Base-by-base conservation (phyloP, 306 rosid genomes). In the Aeschynomene evenia region DNA sequence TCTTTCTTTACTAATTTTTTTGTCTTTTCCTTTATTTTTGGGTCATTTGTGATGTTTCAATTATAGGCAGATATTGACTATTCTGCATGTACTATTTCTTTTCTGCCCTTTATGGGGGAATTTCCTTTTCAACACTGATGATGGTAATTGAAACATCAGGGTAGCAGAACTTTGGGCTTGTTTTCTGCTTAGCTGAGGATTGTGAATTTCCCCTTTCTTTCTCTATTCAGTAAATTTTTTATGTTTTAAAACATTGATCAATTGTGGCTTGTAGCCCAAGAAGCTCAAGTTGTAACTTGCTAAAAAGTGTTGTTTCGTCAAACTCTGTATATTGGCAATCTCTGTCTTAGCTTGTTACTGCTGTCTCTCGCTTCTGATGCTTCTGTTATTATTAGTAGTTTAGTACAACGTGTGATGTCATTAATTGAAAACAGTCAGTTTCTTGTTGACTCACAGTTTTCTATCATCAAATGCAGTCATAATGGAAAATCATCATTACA, bases 271-370 rank as follows among this genome's bases (percentile, higher is more conserved):
- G 59, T 39, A 50, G 65, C 20, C 65, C 45, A 56, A 57, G 66
- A 70, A 65, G 52, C 56, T 46, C 72, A 56, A 37, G 50, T 54
- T 56, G 16, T 69, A 69, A 58, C 57, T 70, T 70, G 65, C 31
- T 77, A 59, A 39, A 76, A 80, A 77, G 72, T 59, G 51, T 15
- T 69, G 4, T 36, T 77, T 70, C 52, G 56, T 58, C 72, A 40
- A 18, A 67, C 53, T 52, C 60, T 83, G 72, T n/a, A 26, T 29
- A 53, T 75, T 67, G 60, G 26, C 39, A 22, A 9, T 19, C 60
- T 65, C 48, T 49, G 80, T 63, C 26, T 52, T 50, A 55, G 70
- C 63, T 71, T 71, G 65, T 59, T 79, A 28, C 6, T 68, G 68
- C 39, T 62, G 77, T 55, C 42, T 49, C 66, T 72, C 28, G 63